Evolutionary conservation across 345 rosid species (phyloP), one percentile per base, ranked within the genome.

Genomic region (Erysimum cheiranthoides): DNA sequence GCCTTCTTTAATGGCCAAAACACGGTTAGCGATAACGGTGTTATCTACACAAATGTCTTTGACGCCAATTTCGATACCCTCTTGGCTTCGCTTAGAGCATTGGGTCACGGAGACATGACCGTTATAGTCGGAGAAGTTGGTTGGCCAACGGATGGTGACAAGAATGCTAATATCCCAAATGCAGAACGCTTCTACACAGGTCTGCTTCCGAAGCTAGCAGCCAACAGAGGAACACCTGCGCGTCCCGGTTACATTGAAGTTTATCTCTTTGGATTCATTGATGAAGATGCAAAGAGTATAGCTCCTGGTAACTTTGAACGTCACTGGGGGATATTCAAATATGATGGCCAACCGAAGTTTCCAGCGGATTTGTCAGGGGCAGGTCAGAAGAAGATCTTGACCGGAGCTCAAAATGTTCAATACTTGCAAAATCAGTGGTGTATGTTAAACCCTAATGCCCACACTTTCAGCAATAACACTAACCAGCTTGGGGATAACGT

Each of bases 101-200:
- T 57, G 1, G 97, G 97, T 2, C 83, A 78, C 25, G 95, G 88
- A 17, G 81, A 86, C 63, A 68, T 91, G 87, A 35, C 84, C 0
- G 75, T 90, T 54, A 63, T 93, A 0, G 92, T 93, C 0, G 98
- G 97, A 30, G 97, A 91, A 79, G 93, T 88, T 4, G 96, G 98
- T 35, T 93, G 97, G 98, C 98, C 94, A 0, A 93, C 98, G 0
- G 98, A 93, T 35, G 98, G 96, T 1, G 98, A 93, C 86, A 85
- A 82, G 85, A 89, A 90, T 65, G 97, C 90, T 5, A 92, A 87
- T 36, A 4, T 61, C 8, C 85, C 82, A 21, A 78, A 81, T 66
- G 97, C 98, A 40, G 61, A 72, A 36, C 86, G 93, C 58, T 94
- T 92, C 61, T 90, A 94, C 60, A 84, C 81, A 2, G 98, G 96